Evolutionary conservation across 345 rosid species (phyloP), one percentile per base, ranked within the genome.

Genomic region (Nasturtium officinale): DNA sequence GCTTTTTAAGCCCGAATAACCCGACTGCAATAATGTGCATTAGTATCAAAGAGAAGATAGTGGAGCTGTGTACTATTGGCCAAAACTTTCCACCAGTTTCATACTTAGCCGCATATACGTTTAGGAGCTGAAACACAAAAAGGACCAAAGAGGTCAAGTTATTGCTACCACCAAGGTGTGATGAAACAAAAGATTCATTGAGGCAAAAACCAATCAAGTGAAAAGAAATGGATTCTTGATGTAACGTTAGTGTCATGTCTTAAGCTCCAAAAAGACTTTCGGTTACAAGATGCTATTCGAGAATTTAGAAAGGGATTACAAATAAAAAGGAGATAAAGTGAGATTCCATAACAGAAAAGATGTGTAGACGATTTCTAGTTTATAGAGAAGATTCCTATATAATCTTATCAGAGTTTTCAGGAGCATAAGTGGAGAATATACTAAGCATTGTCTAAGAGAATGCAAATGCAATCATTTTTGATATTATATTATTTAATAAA

Each of bases 1-100:
- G 84, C 59, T 83, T 75, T 85, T 90, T 94, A 35, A 94, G 83
- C 54, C 92, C 94, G 67, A 90, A 94, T 78, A 89, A 78, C 55
- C 97, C 97, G 50, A 94, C 81, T 53, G 97, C 95, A 58, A 89
- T 88, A 0, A 94, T 63, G 53, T 90, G 98, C 96, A 94, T 94
- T 82, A 94, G 80, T 57, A 90, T 64, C 80, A 94, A 76, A 46
- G 94, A 87, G 79, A 88, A 87, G 21, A 94, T 83, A 45, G 85
- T 89, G 17, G 88, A 82, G 75, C 67, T 77, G 77, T 94, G 96
- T 74, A 86, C 95, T 57, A 86, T 71, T 38, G 97, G 96, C 96
- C 97, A 94, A 69, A 83, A 89, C 77, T 77, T 87, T 51, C 97
- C 91, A 17, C 85, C 84, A 23, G 91, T 89, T 71, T 91, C 90